phyloP scores from a whole-genome alignment of 2,329 filamentous ascomycete species.

The Aspergillus versicolor region DNA sequence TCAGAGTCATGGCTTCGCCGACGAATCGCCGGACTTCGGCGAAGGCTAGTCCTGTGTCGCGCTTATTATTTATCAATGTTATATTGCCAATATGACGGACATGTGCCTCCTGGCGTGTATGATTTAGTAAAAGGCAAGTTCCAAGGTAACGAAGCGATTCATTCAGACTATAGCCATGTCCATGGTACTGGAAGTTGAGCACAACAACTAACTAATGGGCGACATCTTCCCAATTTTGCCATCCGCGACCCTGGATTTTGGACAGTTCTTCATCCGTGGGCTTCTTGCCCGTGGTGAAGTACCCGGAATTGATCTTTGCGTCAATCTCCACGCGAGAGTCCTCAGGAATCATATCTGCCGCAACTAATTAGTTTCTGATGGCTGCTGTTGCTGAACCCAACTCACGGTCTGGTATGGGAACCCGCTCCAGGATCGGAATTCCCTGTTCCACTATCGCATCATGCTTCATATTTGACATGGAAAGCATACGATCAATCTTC shows the following conservation, averaged over 20 bases:
- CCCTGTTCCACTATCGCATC: conserved; percentile 53
- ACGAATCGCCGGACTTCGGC: too few species aligned
- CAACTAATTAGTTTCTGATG: too few species aligned
- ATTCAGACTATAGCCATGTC: too few species aligned
- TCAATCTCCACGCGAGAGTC: conserved; percentile 98
- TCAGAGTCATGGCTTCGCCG: too few species aligned
- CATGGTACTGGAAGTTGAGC: too few species aligned
- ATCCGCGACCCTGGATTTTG: conserved; percentile 82
- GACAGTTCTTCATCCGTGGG: conserved; percentile 84
- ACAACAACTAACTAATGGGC: conserved; percentile 10
- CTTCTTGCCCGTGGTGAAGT: conserved; percentile 83
- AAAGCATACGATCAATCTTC: conserved; percentile 97
- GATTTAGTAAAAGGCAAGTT: too few species aligned
- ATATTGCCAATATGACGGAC: too few species aligned
- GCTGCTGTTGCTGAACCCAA: too few species aligned
- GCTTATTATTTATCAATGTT: too few species aligned
- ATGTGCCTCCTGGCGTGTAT: too few species aligned
- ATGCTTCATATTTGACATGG: conserved; percentile 81
- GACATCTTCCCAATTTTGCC: conserved; percentile 68
- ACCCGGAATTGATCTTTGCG: conserved; percentile 91
- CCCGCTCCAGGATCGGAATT: conserved; percentile 77
- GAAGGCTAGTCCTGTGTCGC: too few species aligned
- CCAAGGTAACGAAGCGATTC: too few species aligned
- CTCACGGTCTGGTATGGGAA: conserved; percentile 74
- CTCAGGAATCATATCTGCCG: conserved; percentile 76